phyloP scores from a whole-genome alignment of 2,329 filamentous ascomycete species.

The Fonsecaea pedrosoi region DNA sequence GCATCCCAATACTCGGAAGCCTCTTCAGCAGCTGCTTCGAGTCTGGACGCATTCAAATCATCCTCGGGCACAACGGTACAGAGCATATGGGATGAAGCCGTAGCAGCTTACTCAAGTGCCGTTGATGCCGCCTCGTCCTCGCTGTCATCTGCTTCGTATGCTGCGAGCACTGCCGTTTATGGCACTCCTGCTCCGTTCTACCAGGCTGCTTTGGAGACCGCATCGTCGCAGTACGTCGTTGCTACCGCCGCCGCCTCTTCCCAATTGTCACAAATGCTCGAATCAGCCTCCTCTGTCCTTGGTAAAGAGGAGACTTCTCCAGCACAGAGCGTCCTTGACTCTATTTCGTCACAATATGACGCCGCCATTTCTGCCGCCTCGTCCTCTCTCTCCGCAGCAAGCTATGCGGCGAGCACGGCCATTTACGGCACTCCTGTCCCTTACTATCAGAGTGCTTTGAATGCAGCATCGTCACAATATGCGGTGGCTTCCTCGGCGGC shows the following conservation, averaged over 20 bases:
- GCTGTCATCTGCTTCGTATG: conserved; percentile 47
- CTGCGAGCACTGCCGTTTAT: conserved; percentile 41
- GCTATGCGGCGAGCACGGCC: conserved; percentile 49
- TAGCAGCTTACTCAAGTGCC: conserved; percentile 54
- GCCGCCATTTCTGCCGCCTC: conserved; percentile 55
- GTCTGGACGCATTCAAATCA: conserved; percentile 65
- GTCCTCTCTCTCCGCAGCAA: conserved; percentile 48
- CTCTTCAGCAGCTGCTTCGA: conserved; percentile 64
- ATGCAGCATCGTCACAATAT: conserved; percentile 48
- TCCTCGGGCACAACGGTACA: conserved; percentile 43
- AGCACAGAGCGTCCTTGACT: conserved; percentile 49
- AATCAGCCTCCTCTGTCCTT: conserved; percentile 49
- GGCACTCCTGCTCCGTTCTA: conserved; percentile 45
- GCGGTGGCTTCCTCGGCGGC: conserved; percentile 47
- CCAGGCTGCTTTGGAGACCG: conserved; percentile 46
- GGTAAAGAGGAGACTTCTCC: conserved; percentile 47
- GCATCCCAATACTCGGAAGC: conserved; percentile 67
- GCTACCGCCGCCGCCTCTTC: conserved; percentile 50
- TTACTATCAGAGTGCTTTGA: conserved; percentile 46
- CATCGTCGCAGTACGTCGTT: conserved; percentile 47
- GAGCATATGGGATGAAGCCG: conserved; percentile 52
- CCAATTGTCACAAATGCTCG: conserved; percentile 49
- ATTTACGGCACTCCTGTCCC: conserved; percentile 44
- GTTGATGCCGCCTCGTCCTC: conserved; percentile 53
- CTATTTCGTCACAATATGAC: conserved; percentile 56